phyloP scores from a whole-genome alignment of 352 stramenopile genomes.

The Phytophthora niederhauseri region DNA sequence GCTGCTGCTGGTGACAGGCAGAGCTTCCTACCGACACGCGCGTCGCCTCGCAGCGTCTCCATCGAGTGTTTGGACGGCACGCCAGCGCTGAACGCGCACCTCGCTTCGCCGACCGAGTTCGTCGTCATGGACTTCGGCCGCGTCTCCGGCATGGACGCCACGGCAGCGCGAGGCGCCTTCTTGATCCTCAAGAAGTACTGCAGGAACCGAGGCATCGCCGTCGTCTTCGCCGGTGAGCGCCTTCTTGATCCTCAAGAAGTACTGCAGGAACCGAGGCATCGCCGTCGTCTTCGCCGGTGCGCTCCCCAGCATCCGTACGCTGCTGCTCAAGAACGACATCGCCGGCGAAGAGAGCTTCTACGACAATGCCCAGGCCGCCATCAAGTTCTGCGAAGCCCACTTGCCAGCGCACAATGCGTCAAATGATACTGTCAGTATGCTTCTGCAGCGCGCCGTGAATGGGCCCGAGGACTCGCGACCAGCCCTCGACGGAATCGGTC shows the following conservation, averaged over 20 bases:
- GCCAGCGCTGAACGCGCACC: conserved; percentile 30
- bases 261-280: conserved; percentile 64
- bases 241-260: conserved; percentile 77
- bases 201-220: conserved; percentile 51
- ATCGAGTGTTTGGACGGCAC: conserved; percentile 70
- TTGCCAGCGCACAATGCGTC: conserved; percentile 26
- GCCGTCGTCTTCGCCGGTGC: conserved; percentile 58
- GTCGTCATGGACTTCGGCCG: conserved; percentile 86
- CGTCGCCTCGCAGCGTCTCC: conserved; percentile 33
- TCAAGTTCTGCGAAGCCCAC: conserved; percentile 66
- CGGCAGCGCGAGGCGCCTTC: conserved; percentile 68
- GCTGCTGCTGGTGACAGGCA: neutral
- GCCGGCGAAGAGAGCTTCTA: conserved; percentile 50
- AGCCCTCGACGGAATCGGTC: conserved; percentile 49
- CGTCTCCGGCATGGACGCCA: conserved; percentile 86
- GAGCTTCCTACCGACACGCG: conserved; percentile 42
- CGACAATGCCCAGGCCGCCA: conserved; percentile 52
- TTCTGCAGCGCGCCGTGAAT: conserved; percentile 66
- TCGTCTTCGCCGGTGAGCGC: conserved; percentile 65
- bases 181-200: conserved; percentile 79
- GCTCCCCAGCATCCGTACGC: conserved; percentile 48
- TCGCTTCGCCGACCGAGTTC: conserved; percentile 57
- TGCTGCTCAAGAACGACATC: conserved; percentile 77
- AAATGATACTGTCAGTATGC: conserved; percentile 35
- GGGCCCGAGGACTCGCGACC: conserved; percentile 52